Base-by-base conservation (phyloP, 1,139 yeast genomes). In the Cylindricascospora bacillispora region DNA sequence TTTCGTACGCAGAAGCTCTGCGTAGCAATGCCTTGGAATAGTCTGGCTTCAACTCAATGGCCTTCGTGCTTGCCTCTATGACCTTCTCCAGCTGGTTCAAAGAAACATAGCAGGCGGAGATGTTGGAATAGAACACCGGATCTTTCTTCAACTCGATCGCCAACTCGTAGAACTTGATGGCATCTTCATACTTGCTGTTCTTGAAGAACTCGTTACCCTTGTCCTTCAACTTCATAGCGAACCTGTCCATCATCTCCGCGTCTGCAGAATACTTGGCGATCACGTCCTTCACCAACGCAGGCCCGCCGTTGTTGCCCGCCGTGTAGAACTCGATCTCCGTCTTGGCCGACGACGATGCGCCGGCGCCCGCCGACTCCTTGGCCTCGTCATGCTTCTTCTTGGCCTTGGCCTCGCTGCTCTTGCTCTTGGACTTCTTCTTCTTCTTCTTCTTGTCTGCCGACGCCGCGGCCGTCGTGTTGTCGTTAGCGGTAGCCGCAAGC, bases 91-190 rank as follows among this genome's bases (percentile, higher is more conserved):
- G 76, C 40, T 83, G 72, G 37, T 73, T 70, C 43, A 80, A 65
- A 16, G 89, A 82, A 34, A 83, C 78, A 59, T 80, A 81, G 59
- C 95, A 86, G 12, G 95, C 97, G 15, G 95, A 83, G 60, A 93
- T 72, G 64, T 83, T 83, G 39, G 95, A 82, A 62, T 76, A 85
- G 60, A 70, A 86, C 27, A 85, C 79, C 11, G 95, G 85, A 55
- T 86, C 95, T 40, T 64, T 59, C 52, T 74, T 73, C 50, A 82
- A 65, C 38, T 65, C 56, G 46, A 86, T 65, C 10, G 97, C 95
- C 36, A 71, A 71, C 25, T 80, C 56, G 62, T 86, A 86, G 55
- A 65, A 74, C 29, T 68, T 70, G 47, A 83, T 72, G 25, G 95
- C 95, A 24, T 67, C 65, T 33, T 69, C 65, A 53, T 67, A 81